Percentiles rank a stretch among this genome's conserved stretches.
Evolutionary conservation across 352 stramenopile species (phyloP).

Genomic region (Phytophthora agathidicida): DNA sequence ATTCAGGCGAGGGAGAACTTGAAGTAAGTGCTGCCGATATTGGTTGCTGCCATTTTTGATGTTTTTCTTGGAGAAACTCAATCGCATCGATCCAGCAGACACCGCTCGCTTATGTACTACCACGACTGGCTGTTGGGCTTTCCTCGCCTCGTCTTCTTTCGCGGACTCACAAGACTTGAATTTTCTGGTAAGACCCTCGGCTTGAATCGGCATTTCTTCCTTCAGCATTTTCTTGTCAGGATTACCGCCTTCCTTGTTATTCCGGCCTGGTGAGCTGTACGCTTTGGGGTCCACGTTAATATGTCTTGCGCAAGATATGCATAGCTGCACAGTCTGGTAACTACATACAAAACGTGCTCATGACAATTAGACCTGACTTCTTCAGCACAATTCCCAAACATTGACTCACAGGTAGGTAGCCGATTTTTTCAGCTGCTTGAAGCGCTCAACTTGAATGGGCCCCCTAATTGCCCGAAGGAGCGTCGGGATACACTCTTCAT

Average conservation of each 20-base stretch:
- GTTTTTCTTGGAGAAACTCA: constrained; percentile 44
- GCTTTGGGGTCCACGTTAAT: constrained; percentile 27
- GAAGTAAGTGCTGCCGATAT: constrained; percentile 38
- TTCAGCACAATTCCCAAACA: background rate
- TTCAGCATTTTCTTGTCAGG: background rate
- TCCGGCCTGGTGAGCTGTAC: background rate
- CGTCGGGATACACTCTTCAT: constrained; percentile 26
- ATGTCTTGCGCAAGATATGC: constrained; percentile 37
- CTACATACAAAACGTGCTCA: constrained; percentile 12
- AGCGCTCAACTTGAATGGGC: constrained; percentile 39
- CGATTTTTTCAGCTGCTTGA: constrained; percentile 48
- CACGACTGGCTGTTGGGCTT: constrained; percentile 26
- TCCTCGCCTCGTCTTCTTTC: constrained; percentile 10
- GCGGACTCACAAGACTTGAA: background rate
- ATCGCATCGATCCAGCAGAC: constrained; percentile 32
- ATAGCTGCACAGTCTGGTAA: constrained; percentile 54
- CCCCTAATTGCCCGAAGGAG: constrained; percentile 42
- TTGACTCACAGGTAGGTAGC: constrained; percentile 46
- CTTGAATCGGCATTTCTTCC: background rate
- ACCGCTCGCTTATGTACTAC: constrained; percentile 31
- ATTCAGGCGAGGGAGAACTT: constrained; percentile 33
- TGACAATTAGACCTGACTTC: background rate
- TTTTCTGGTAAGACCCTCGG: background rate
- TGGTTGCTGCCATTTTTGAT: constrained; percentile 33
- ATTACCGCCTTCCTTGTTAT: constrained; percentile 4